Percentiles rank a stretch among this genome's conserved stretches.
Conservation (phyloP, 495 filamentous ascomycete genomes). For the Talaromyces borbonicus region DNA sequence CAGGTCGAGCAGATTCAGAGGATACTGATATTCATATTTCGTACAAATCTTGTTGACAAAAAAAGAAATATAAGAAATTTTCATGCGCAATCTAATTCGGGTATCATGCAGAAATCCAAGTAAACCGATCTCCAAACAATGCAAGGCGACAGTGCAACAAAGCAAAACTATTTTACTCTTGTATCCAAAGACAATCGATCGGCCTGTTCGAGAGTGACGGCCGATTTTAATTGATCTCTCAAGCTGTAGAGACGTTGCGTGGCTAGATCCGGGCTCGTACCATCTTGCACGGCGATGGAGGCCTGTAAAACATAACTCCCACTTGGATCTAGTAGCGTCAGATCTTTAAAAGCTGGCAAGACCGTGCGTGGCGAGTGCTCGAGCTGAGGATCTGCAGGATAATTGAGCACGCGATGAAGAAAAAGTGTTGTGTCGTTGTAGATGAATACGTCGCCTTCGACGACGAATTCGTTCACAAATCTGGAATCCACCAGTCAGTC, state of each 20-base stretch:
- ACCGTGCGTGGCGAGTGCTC: slow-evolving; percentile 20
- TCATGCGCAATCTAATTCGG: background rate
- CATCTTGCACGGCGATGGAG: slow-evolving; percentile 38
- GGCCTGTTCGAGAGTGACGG: slow-evolving; percentile 51
- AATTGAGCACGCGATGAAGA: slow-evolving; percentile 37
- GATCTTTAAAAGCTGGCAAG: slow-evolving; percentile 24
- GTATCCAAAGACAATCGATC: slow-evolving; percentile 60
- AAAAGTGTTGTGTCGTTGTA: slow-evolving; percentile 39
- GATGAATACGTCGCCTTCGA: slow-evolving; percentile 40
- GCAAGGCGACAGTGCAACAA: too few species aligned
- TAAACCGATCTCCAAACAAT: too few species aligned
- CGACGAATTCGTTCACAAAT: slow-evolving; percentile 37
- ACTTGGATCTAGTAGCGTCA: slow-evolving; percentile 34
- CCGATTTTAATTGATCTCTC: slow-evolving; percentile 52
- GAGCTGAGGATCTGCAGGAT: slow-evolving; percentile 18
- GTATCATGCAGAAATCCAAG: slow-evolving; percentile 3
- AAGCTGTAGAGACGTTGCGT: slow-evolving; percentile 49
- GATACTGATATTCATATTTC: too few species aligned
- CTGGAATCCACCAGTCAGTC: slow-evolving; percentile 18
- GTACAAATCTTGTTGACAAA: too few species aligned
- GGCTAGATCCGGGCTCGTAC: slow-evolving; percentile 41
- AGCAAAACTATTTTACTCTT: slow-evolving; percentile 45
- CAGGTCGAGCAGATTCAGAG: too few species aligned
- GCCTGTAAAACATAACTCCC: slow-evolving; percentile 44
- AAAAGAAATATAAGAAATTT: background rate